Conservation (phyloP, 805 yeast genomes). For the Blastobotrys peoriensis region DNA sequence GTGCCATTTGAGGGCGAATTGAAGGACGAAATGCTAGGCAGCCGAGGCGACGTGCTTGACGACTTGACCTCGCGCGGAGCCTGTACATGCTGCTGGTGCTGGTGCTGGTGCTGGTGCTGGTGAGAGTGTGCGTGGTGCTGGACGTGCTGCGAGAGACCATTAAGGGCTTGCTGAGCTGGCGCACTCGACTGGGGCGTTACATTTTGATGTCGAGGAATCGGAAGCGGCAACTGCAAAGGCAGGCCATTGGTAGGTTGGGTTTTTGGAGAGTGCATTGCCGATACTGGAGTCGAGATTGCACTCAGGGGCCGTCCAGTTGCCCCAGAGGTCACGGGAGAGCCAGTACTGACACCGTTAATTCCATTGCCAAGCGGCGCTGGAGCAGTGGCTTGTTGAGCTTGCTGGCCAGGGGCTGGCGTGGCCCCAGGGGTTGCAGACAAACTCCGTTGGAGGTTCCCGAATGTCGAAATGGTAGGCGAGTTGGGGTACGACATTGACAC, state of each 20-base stretch:
- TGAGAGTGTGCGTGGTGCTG: neutral
- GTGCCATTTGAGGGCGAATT: neutral
- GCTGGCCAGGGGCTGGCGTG: conserved; percentile 2
- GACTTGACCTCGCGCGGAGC: neutral
- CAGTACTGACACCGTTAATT: too few species aligned
- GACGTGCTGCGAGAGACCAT: neutral
- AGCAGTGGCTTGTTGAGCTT: neutral
- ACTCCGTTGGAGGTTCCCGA: neutral
- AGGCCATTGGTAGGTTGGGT: conserved; percentile 1
- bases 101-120: conserved; percentile 2
- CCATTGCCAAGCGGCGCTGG: too few species aligned
- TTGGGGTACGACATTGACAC: conserved; percentile 5
- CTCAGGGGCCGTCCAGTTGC: conserved; percentile 3
- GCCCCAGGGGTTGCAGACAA: neutral
- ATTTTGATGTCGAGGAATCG: conserved; percentile 1
- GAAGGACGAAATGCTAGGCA: conserved; percentile 10
- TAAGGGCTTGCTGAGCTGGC: neutral
- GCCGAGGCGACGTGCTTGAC: conserved; percentile 3
- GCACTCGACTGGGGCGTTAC: neutral
- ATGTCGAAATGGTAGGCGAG: conserved; percentile 6
- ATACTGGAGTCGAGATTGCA: conserved; percentile 5
- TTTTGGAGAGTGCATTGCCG: conserved; percentile 2
- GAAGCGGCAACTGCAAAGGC: conserved; percentile 4
- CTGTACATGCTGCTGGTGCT: conserved; percentile 3
- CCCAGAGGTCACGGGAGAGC: too few species aligned